These are phyloP conservation scores for Trematosphaeria pertusa DNA, from an alignment of 2,329 filamentous ascomycete species.

Conservation along the genomic window DNA sequence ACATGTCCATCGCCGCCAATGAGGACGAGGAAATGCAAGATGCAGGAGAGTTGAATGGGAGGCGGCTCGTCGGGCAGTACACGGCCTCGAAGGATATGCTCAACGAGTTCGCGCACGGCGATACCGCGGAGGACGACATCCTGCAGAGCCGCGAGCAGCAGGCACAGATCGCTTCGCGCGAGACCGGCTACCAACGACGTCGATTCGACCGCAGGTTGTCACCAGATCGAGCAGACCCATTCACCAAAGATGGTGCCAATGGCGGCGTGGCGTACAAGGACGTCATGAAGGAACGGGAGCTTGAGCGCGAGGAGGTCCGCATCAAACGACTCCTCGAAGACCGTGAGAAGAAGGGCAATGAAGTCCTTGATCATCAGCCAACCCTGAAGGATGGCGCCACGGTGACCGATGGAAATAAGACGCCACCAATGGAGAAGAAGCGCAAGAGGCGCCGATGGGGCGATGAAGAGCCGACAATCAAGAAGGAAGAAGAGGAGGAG, in stretches of 20 bases:
- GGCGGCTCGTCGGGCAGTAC: slow-evolving; percentile 90
- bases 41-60: slow-evolving; percentile 69
- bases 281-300: slow-evolving; percentile 86
- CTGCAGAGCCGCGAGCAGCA: slow-evolving; percentile 86
- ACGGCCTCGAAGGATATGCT: slow-evolving; percentile 92
- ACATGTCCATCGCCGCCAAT: slow-evolving; percentile 82
- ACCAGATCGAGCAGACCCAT: slow-evolving; percentile 84
- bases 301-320: slow-evolving; percentile 92
- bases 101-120: slow-evolving; percentile 89
- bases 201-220: slow-evolving; percentile 85
- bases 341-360: slow-evolving; percentile 69
- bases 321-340: slow-evolving; percentile 82
- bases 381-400: slow-evolving; percentile 70
- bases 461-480: slow-evolving; percentile 63
- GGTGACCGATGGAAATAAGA: slow-evolving; percentile 75
- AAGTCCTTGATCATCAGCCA: slow-evolving; percentile 70
- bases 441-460: slow-evolving; percentile 94
- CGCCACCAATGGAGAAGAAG: slow-evolving; percentile 66
- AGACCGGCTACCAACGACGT: slow-evolving; percentile 97
- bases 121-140: slow-evolving; percentile 91
- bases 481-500: slow-evolving; percentile 11
- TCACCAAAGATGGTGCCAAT: slow-evolving; percentile 75
- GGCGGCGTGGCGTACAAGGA: slow-evolving; percentile 86
- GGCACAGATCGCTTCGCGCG: slow-evolving; percentile 87
- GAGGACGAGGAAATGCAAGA: slow-evolving; percentile 81